Base-by-base conservation (phyloP, 2,329 filamentous ascomycete genomes). In the Trichoderma atroviride region DNA sequence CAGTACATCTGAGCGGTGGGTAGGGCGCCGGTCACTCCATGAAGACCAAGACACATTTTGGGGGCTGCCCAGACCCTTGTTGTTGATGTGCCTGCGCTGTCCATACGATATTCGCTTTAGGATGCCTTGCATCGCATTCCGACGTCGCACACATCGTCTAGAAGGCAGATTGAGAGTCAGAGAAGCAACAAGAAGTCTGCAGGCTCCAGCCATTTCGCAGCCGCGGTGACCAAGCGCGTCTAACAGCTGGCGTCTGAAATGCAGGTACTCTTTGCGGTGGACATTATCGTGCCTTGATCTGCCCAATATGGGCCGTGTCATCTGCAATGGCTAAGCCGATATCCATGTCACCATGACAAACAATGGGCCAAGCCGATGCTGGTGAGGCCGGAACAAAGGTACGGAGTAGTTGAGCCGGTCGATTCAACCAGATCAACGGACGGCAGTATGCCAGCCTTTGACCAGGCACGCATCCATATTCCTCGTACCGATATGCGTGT, bases 111-210 rank as follows among this genome's bases (percentile, higher is more conserved):
- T 55, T 55, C 22, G 14, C 14, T 33, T 50, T 31, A 37, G 9
- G 37, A 69, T 69, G 67, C 68, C 60, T 59, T 69, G 68, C 68
- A 69, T 64, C 11, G 59, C 43, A 40, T 64, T 33, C 52, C 55
- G 31, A 65, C 27, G 68, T 58, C 68, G 64, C 60, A 62, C 53
- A 59, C 59, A 69, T 37, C 58, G 52, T 57, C 58, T 56, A 58
- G 52, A 63, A 57, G 52, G 29, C 16, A 50, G 58, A 31, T 35
- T 56, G 43, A 29, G 47, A 57, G 43, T 24, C 37, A 65, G 31
- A 58, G 37, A 61, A 64, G 60, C 58, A 40, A 33, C 16, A 55
- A 27, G 22, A 63, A 43, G 22, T 16, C 35, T 29, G 35, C n/a
- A 43, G 27, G n/a, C 29, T 24, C 43, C 22, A 58, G 52, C 60